Conservation (phyloP, 495 filamentous ascomycete genomes). For the Tricharina praecox region DNA sequence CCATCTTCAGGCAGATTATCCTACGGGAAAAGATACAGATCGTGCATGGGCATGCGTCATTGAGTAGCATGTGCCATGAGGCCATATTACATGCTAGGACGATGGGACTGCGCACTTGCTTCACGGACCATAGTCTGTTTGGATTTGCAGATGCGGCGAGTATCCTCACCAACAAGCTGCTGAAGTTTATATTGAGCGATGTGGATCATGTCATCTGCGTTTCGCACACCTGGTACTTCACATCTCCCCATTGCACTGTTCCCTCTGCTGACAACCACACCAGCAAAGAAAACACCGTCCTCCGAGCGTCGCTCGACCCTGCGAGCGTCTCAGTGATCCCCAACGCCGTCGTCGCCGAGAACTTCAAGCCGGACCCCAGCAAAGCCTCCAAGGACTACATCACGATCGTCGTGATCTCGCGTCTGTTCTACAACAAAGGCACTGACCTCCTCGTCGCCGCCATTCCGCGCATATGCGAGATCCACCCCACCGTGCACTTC, state of each 20-base stretch:
- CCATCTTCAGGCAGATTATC: slow-evolving; percentile 86
- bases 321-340: slow-evolving; percentile 95
- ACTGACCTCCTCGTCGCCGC: slow-evolving; percentile 88
- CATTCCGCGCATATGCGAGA: slow-evolving; percentile 76
- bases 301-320: slow-evolving; percentile 84
- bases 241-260: slow-evolving; percentile 10
- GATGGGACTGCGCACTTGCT: slow-evolving; percentile 89
- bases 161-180: slow-evolving; percentile 86
- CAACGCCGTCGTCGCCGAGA: slow-evolving; percentile 91
- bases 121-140: slow-evolving; percentile 95
- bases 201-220: slow-evolving; percentile 97
- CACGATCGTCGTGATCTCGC: slow-evolving; percentile 91
- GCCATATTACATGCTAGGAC: slow-evolving; percentile 88
- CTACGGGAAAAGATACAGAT: slow-evolving; percentile 89
- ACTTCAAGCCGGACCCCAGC: slow-evolving; percentile 52
- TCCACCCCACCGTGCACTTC: slow-evolving; percentile 84
- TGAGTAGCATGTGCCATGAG: slow-evolving; percentile 86
- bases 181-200: slow-evolving; percentile 91
- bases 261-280: slow-evolving; percentile 37
- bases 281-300: slow-evolving; percentile 95
- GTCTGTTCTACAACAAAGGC: slow-evolving; percentile 97
- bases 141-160: slow-evolving; percentile 93
- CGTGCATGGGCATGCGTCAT: slow-evolving; percentile 84
- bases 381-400: slow-evolving; percentile 34
- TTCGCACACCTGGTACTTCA: slow-evolving; percentile 74